Conservation (phyloP, 2,329 filamentous ascomycete genomes). For the Sclerotinia trifoliorum region DNA sequence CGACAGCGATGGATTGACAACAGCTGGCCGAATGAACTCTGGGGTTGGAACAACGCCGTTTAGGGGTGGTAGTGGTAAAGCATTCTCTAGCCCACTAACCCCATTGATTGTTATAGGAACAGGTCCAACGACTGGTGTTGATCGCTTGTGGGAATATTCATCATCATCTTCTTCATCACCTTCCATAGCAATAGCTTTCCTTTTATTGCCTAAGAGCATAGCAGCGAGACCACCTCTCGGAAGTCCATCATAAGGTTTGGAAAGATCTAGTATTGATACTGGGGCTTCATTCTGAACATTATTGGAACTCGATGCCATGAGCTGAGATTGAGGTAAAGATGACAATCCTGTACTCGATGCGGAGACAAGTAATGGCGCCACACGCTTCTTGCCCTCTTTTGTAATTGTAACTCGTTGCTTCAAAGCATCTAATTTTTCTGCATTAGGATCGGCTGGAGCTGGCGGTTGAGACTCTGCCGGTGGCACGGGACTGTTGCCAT, state of each 20-base stretch:
- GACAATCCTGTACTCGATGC: constrained; percentile 84
- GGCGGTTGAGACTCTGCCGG: constrained; percentile 43
- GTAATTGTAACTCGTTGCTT: constrained; percentile 93
- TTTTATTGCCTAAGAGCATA: constrained; percentile 88
- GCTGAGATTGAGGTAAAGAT: constrained; percentile 81
- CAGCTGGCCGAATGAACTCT: constrained; percentile 82
- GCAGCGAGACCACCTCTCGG: constrained; percentile 84
- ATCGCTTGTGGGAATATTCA: constrained; percentile 56
- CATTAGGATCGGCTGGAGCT: constrained; percentile 50
- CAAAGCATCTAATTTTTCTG: constrained; percentile 63
- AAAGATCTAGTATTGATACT: constrained; percentile 82
- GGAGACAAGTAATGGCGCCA: constrained; percentile 87
- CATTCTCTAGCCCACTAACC: constrained; percentile 73
- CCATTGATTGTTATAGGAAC: constrained; percentile 74
- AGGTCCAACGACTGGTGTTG: constrained; percentile 62
- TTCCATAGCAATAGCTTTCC: constrained; percentile 72
- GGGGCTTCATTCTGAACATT: constrained; percentile 70
- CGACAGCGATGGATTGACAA: constrained; percentile 77
- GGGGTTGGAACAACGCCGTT: constrained; percentile 68
- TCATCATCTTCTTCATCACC: constrained; percentile 60
- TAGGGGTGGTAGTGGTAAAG: constrained; percentile 58
- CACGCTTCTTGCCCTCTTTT: constrained; percentile 95
- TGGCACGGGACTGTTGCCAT: constrained; percentile 31
- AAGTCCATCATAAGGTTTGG: constrained; percentile 89
- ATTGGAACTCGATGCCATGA: constrained; percentile 72